Conservation (phyloP, 1,139 yeast species). For the Blastobotrys serpentis region DNA sequence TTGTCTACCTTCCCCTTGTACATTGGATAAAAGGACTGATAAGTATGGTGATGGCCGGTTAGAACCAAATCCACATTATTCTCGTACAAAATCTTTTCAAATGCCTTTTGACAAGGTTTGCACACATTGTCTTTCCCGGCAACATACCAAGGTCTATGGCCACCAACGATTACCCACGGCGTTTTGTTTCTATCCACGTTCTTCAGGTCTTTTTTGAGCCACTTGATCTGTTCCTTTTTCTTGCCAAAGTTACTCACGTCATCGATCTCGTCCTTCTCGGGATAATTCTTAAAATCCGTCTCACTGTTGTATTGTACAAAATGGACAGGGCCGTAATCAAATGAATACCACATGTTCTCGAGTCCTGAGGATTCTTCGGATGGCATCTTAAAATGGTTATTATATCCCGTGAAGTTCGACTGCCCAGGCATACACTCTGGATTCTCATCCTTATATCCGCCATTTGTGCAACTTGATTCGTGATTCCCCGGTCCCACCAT, state of each 20-base stretch:
- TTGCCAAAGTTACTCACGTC: constrained; percentile 31
- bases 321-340: constrained; percentile 36
- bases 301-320: constrained; percentile 36
- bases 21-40: constrained; percentile 32
- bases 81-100: constrained; percentile 31
- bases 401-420: constrained; percentile 31
- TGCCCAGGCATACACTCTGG: constrained; percentile 29
- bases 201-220: constrained; percentile 47
- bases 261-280: constrained; percentile 24
- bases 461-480: constrained; percentile 34
- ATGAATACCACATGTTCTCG: constrained; percentile 36
- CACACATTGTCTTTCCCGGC: constrained; percentile 26
- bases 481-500: constrained; percentile 38
- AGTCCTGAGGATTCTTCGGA: constrained; percentile 27
- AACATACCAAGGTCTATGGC: constrained; percentile 41
- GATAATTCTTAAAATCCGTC: constrained; percentile 35
- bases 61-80: constrained; percentile 33
- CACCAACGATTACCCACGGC: constrained; percentile 39
- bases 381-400: constrained; percentile 33
- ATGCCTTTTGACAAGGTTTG: constrained; percentile 32
- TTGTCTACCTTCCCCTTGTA: constrained; percentile 28
- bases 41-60: constrained; percentile 36
- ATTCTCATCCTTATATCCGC: constrained; percentile 27
- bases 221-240: constrained; percentile 34
- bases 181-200: constrained; percentile 34